A percentile compares a stretch with the other conserved stretches of the same genome.
These are phyloP conservation scores for Pulveroboletus sp. DNA, from an alignment of 768 basidiomycete genomes.

Conservation along the genomic window DNA sequence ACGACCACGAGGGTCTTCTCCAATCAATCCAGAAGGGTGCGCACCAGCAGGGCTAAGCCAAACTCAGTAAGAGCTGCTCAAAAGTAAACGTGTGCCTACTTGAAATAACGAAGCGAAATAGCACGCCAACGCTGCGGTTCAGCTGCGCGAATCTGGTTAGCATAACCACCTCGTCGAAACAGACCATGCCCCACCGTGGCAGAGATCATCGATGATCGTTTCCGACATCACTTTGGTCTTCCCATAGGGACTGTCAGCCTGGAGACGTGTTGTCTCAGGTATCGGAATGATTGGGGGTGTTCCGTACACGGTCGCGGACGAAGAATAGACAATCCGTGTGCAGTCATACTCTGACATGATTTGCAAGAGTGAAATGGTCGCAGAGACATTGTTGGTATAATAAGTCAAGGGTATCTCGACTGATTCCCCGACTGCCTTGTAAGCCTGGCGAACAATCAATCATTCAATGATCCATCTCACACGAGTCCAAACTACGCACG, in stretches of 20 bases:
- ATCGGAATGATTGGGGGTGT: constrained; percentile 91
- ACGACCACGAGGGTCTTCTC: constrained; percentile 94
- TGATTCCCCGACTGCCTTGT: constrained; percentile 98
- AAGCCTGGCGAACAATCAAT: constrained; percentile 53
- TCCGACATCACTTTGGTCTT: constrained; percentile 97
- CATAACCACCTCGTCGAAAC: background rate
- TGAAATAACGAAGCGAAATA: constrained; percentile 95
- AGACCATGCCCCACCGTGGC: constrained; percentile 53
- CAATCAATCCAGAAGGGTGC: constrained; percentile 91
- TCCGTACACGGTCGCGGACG: constrained; percentile 97
- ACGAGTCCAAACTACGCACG: constrained; percentile 44
- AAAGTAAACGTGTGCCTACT: constrained; percentile 48
- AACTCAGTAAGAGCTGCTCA: constrained; percentile 1
- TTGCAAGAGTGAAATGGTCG: constrained; percentile 83
- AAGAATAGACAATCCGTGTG: constrained; percentile 91
- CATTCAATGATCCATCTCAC: background rate
- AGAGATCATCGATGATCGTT: constrained; percentile 84
- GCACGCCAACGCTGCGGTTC: constrained; percentile 71
- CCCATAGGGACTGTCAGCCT: constrained; percentile 92
- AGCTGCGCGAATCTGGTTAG: constrained; percentile 42
- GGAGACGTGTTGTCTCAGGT: constrained; percentile 83
- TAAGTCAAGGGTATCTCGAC: constrained; percentile 90
- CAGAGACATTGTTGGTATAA: constrained; percentile 91
- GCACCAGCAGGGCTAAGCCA: constrained; percentile 87
- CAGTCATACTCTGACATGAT: constrained; percentile 84